Evolutionary conservation across 2,329 filamentous ascomycete genomes (phyloP), one percentile per base, ranked within the genome.

Genomic region (Zasmidium cellare): DNA sequence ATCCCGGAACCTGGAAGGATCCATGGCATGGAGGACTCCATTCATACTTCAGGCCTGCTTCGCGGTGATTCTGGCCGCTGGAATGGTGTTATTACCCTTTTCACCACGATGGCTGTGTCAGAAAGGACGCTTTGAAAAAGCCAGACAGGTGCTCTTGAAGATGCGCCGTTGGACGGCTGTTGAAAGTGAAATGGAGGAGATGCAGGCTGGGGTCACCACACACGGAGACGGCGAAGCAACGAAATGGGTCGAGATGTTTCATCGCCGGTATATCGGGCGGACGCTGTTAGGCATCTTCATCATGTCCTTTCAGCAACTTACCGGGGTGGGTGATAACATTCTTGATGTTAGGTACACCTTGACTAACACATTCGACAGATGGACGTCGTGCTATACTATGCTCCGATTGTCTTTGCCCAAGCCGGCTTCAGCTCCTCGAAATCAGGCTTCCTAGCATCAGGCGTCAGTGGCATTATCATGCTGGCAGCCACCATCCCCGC

Each of bases 351-450:
- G 5, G 11, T 28, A 11, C 25, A 28, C 5, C 25, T 5, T 28
- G 6, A 11, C 35, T 41, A 14, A 41, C 35, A 18, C 16, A 5
- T 5, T n/a, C 6, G 3, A 3, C 35, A 41, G 35, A 85, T 86
- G 51, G 84, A 86, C 60, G 83, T 80, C 1, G 79, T 86, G 2
- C 74, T 84, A 20, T 86, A 84, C 57, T 88, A 88, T 57, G 83
- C 85, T 0, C 85, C 85, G 0, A 71, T 81, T 0, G 75, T 88
- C 0, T 88, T 88, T 62, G 72, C 78, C 22, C 82, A 85, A 53
- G 84, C 85, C 1, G 85, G 85, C 0, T 75, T 87, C 11, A 75
- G 77, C 7, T 82, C 81, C 0, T 73, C 77, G 2, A 80, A 78
- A 22, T 78, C 83, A 1, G 81, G 81, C 0, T 85, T 87, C 64